These are phyloP conservation scores for Corniculantispora saksenae DNA, from an alignment of 2,329 filamentous ascomycete genomes.

Conservation along the genomic window DNA sequence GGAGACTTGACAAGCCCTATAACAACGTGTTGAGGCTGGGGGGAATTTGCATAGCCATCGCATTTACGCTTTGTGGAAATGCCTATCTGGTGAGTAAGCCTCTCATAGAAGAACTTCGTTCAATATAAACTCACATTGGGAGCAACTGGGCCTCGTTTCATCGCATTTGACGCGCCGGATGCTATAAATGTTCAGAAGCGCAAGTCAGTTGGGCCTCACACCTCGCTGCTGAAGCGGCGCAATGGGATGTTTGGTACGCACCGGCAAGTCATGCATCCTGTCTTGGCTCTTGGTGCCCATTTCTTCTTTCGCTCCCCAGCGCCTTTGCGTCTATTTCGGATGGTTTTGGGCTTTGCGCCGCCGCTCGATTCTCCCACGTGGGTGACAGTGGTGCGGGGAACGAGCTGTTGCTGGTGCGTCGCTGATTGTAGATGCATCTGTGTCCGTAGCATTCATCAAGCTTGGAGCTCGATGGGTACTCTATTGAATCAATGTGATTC, in stretches of 20 bases:
- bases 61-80: conserved; percentile 14
- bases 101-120: conserved; percentile 25
- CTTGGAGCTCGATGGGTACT: background rate
- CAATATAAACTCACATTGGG: background rate
- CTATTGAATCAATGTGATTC: background rate
- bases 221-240: too few relatives aligned
- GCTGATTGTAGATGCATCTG: background rate
- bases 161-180: conserved; percentile 31
- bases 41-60: background rate
- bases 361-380: background rate
- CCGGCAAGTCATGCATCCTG: conserved; percentile 25
- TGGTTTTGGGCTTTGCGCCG: background rate
- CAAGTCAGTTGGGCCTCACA: too few relatives aligned
- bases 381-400: background rate
- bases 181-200: conserved; percentile 12
- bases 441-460: background rate
- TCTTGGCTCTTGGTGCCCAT: conserved; percentile 22
- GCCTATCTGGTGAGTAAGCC: conserved; percentile 21
- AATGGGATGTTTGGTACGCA: background rate
- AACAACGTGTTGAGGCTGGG: background rate
- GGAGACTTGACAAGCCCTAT: background rate
- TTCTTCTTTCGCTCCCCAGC: background rate
- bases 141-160: conserved; percentile 25
- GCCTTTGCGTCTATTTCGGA: background rate
- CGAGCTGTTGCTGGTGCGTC: background rate